Evolutionary conservation across 1,139 yeast genomes (phyloP), one percentile per base, ranked within the genome.

Genomic region (Petasospora rhodanensis): DNA sequence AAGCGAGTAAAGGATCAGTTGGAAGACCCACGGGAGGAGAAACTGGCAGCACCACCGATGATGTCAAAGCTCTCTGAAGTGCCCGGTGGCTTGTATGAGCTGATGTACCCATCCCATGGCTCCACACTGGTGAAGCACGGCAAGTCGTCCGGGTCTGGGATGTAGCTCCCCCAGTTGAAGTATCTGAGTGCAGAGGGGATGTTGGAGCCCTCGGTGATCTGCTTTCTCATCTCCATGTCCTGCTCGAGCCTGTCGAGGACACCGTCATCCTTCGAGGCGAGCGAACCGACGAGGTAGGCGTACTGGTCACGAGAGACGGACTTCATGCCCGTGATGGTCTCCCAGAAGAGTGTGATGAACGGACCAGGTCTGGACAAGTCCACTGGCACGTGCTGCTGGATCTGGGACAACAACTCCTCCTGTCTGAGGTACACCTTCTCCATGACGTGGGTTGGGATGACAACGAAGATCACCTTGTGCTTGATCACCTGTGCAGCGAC

Each of bases 401-500:
- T 5, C 23, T 14, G 26, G 7, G 13, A 10, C 14, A 36, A 21
- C 14, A 29, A 11, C 16, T 26, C 28, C 2, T 15, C 10, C 22
- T 30, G 31, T 7, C 14, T 18, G 2, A 19, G 10, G 28, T 36
- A 36, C 6, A 32, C 40, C 22, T 36, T 36, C 30, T 36, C 36
- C 40, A 36, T 36, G 20, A 36, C 21, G 4, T 14, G 13, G 4
- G 22, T 18, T 24, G 40, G 40, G 17, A 36, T 17, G 19, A 26
- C 26, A 27, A n/a, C 22, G 30, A 29, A 32, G 25, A 32, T 15
- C 7, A 36, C 26, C 4, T 25, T 15, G 27, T 32, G 31, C 26
- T 36, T 36, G 28, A 32, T 29, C 15, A 36, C 15, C 26, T 20
- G 29, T 32, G 40, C 32, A 32, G 40, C 40, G 21, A 36, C 40